These are phyloP conservation scores for Hyaloscypha variabilis DNA, from an alignment of 495 filamentous ascomycete species.

Conservation along the genomic window DNA sequence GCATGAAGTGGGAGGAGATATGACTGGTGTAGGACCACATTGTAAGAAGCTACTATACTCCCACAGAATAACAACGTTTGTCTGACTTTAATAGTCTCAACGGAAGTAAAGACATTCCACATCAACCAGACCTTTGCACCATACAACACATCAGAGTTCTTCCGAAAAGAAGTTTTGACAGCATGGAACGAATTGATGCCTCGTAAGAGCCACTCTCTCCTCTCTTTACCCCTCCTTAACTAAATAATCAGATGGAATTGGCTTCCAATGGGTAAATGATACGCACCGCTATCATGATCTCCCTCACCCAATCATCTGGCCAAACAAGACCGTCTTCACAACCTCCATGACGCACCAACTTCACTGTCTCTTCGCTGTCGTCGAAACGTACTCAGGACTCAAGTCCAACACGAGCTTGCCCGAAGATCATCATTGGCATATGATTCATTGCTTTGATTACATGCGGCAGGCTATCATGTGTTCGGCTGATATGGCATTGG, in stretches of 20 bases:
- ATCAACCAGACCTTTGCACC: constrained; percentile 47
- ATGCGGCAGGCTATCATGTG: constrained; percentile 53
- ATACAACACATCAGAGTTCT: constrained; percentile 48
- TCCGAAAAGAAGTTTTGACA: constrained; percentile 41
- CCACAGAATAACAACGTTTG: constrained; percentile 9
- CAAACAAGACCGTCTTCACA: constrained; percentile 50
- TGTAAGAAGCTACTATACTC: constrained; percentile 23
- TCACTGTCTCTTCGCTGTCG: constrained; percentile 50
- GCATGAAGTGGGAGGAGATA: constrained; percentile 43
- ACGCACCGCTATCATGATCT: constrained; percentile 48
- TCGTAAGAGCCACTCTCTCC: constrained; percentile 31
- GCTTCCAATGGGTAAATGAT: constrained; percentile 49
- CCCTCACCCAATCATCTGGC: constrained; percentile 47
- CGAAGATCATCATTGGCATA: constrained; percentile 52
- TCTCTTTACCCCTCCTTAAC: no score
- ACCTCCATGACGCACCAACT: constrained; percentile 49
- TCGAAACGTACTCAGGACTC: constrained; percentile 47
- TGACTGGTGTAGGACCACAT: constrained; percentile 44
- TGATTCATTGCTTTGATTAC: constrained; percentile 53
- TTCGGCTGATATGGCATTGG: constrained; percentile 45
- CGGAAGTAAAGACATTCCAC: constrained; percentile 44
- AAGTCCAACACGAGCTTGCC: constrained; percentile 40
- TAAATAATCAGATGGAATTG: constrained; percentile 45
- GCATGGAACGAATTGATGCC: constrained; percentile 50
- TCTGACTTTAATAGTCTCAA: constrained; percentile 36